phyloP scores from a whole-genome alignment of 83 land plant genomes.

The Larix sibirica region DNA sequence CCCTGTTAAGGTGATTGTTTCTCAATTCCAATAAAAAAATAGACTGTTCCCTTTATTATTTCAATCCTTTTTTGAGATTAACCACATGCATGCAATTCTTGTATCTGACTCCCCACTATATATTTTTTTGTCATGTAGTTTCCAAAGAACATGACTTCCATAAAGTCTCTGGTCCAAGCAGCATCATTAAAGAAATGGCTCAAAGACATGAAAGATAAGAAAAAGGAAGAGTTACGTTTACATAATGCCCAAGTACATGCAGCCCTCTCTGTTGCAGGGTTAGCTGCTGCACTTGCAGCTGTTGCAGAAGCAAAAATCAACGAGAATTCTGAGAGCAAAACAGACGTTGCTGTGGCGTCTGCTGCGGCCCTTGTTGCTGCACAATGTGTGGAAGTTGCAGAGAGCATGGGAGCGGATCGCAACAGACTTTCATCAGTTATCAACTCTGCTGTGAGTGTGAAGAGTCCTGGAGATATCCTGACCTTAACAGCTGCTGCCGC shows the following conservation, averaged over 20 bases:
- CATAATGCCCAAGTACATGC: conserved; percentile 76
- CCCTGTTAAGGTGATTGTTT: too few relatives aligned
- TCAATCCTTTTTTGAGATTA: too few relatives aligned
- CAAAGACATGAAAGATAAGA: conserved; percentile 42
- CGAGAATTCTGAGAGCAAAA: conserved; percentile 18
- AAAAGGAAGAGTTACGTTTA: conserved; percentile 56
- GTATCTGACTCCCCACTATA: too few relatives aligned
- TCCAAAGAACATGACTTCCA: neutral
- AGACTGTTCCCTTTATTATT: too few relatives aligned
- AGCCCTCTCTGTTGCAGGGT: conserved; percentile 73
- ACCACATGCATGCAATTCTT: too few relatives aligned
- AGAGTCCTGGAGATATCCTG: conserved; percentile 46
- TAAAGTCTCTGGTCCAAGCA: conserved; percentile 12
- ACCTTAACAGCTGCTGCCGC: conserved; percentile 56
- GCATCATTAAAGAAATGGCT: conserved; percentile 64
- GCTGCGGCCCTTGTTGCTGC: conserved; percentile 57
- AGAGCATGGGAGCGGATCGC: conserved; percentile 51
- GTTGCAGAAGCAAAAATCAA: conserved; percentile 49
- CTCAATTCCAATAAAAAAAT: too few relatives aligned
- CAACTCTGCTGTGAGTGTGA: conserved; percentile 49
- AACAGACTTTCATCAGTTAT: conserved; percentile 35
- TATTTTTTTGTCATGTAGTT: neutral
- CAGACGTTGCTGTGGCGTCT: conserved; percentile 44
- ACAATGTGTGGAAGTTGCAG: conserved; percentile 52
- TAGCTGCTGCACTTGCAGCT: conserved; percentile 79